Conservation (phyloP, 371 early-diverging fungal species). For the Chytridiales sp. region DNA sequence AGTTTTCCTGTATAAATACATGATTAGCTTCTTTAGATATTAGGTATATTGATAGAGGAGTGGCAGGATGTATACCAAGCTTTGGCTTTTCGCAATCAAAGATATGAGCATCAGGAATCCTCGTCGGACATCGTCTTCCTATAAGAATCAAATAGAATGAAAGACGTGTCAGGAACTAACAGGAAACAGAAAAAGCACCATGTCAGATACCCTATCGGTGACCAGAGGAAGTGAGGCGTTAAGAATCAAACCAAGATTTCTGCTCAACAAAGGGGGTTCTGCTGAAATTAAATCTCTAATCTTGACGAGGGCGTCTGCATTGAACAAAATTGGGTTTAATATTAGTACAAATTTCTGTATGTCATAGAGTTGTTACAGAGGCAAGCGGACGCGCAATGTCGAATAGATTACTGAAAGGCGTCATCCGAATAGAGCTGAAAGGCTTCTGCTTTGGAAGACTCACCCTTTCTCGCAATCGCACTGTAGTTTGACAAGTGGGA, state of each 20-base stretch:
- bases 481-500: conserved; percentile 77
- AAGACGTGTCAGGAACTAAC: neutral
- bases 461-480: conserved; percentile 71
- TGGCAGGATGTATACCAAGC: conserved; percentile 8
- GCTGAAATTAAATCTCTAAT: too few species aligned
- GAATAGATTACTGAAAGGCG: neutral
- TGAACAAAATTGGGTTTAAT: too few species aligned
- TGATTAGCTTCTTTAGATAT: neutral
- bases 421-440: neutral
- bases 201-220: too few species aligned
- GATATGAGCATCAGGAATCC: conserved; percentile 41
- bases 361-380: neutral
- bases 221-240: too few species aligned
- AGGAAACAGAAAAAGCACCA: neutral
- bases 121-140: conserved; percentile 58
- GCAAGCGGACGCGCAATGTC: conserved; percentile 44
- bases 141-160: conserved; percentile 1
- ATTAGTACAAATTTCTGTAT: too few species aligned
- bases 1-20: conserved; percentile 44
- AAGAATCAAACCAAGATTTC: too few species aligned
- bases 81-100: conserved; percentile 12
- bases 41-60: neutral
- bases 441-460: conserved; percentile 22
- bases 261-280: too few species aligned
- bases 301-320: too few species aligned